These are phyloP conservation scores for Paratinospora sagittata DNA, from an alignment of 164 flowering plant genomes.

Conservation along the genomic window DNA sequence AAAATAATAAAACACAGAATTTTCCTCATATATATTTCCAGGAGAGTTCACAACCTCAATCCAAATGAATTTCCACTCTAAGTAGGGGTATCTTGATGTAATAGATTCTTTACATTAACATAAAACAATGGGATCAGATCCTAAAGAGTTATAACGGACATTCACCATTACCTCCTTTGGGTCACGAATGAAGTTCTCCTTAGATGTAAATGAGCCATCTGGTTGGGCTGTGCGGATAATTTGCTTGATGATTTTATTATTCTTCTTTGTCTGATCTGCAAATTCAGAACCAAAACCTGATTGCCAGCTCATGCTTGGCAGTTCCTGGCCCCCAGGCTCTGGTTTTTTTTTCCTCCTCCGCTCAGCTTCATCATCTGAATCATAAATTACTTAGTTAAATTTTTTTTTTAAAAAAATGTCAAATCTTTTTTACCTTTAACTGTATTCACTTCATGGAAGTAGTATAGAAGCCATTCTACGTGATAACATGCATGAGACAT, in stretches of 20 bases:
- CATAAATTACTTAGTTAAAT: conserved; percentile 6
- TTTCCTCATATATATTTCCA: too few relatives aligned
- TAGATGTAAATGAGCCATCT: conserved; percentile 36
- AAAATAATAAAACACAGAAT: too few relatives aligned
- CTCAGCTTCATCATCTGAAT: conserved; percentile 65
- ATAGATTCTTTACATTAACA: background rate
- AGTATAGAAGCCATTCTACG: background rate
- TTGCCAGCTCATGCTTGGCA: conserved; percentile 20
- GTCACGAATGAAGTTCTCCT: conserved; percentile 28
- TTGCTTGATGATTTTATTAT: conserved; percentile 28
- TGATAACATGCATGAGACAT: too few relatives aligned
- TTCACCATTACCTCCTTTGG: conserved; percentile 35
- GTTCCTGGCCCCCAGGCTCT: conserved; percentile 28
- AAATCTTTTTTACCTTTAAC: background rate
- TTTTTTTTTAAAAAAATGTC: background rate
- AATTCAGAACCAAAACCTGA: conserved; percentile 33
- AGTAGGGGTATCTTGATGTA: background rate
- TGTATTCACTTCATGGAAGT: background rate
- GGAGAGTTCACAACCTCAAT: background rate
- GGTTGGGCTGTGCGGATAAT: conserved; percentile 23
- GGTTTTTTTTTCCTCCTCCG: conserved; percentile 63
- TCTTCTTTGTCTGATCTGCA: conserved; percentile 34
- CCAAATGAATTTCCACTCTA: background rate
- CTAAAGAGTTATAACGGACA: background rate
- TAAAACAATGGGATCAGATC: background rate